Evolutionary conservation across 345 rosid species (phyloP).

Genomic region (Acer campestre): DNA sequence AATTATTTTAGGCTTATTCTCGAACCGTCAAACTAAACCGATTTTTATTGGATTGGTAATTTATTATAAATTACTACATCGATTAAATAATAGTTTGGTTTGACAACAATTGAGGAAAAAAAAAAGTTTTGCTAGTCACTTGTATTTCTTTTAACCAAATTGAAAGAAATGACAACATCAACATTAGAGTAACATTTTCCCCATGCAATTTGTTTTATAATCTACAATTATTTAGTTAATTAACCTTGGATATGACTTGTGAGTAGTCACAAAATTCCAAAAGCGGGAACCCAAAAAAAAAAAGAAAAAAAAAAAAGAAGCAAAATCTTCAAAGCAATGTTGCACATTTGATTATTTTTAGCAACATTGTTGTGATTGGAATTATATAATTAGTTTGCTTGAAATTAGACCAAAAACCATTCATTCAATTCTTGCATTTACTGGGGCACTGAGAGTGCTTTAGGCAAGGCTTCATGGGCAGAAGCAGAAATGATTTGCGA

Average conservation of each 20-base stretch:
- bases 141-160: too few species aligned
- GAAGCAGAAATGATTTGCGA: slow-evolving; percentile 40
- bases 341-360: neutral
- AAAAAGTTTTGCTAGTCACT: too few species aligned
- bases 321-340: neutral
- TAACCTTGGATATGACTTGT: neutral
- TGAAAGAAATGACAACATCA: too few species aligned
- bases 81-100: too few species aligned
- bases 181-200: too few species aligned
- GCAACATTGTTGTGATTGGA: neutral
- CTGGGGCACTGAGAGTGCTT: slow-evolving; percentile 45
- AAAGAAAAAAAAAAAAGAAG: too few species aligned
- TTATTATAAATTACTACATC: too few species aligned
- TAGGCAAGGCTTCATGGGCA: slow-evolving; percentile 31
- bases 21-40: too few species aligned
- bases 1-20: too few species aligned
- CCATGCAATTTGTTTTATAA: too few species aligned
- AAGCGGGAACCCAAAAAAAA: neutral
- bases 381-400: neutral
- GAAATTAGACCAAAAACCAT: neutral
- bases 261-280: neutral
- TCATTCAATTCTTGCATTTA: slow-evolving; percentile 7
- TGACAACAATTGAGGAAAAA: too few species aligned
- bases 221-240: neutral
- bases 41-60: too few species aligned